Evolutionary conservation across 2,329 filamentous ascomycete species (phyloP).

Genomic region (Xylaria sp.): DNA sequence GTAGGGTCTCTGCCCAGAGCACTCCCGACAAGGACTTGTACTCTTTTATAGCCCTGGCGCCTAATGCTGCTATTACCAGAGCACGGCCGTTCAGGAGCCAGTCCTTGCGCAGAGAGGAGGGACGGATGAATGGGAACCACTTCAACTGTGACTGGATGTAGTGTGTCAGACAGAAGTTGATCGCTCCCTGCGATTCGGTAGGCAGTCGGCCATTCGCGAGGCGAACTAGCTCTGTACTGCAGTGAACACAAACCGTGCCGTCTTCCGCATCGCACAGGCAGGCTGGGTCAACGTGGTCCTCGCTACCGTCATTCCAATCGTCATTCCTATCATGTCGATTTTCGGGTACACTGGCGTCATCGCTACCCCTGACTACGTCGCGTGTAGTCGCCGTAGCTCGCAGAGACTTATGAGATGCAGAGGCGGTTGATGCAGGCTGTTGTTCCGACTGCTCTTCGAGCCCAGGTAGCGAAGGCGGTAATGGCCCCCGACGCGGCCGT

Average conservation of each 20-base stretch:
- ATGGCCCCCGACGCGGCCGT: constrained; percentile 27
- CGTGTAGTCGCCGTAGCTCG: background rate
- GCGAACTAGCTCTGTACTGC: constrained; percentile 25
- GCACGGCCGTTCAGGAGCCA: constrained; percentile 30
- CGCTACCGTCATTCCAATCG: background rate
- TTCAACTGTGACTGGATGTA: constrained; percentile 33
- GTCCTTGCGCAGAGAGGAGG: constrained; percentile 19
- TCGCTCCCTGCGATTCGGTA: constrained; percentile 11
- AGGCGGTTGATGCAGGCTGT: background rate
- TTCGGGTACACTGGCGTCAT: background rate
- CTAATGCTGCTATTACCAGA: constrained; percentile 28
- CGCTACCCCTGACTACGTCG: background rate
- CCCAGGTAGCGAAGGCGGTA: constrained; percentile 20
- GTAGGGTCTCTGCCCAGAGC: constrained; percentile 21
- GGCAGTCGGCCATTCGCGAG: constrained; percentile 23
- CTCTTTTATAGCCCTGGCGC: constrained; percentile 28
- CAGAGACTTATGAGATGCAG: background rate
- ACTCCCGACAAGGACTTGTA: constrained; percentile 21
- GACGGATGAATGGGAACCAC: constrained; percentile 29
- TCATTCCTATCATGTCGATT: too few species aligned
- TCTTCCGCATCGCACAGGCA: constrained; percentile 24
- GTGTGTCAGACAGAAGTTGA: constrained; percentile 33
- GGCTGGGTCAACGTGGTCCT: background rate
- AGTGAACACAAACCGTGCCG: constrained; percentile 26
- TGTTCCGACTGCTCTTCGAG: background rate